phyloP scores from a whole-genome alignment of 2,329 filamentous ascomycete species.

The Colletotrichum endophyticum region DNA sequence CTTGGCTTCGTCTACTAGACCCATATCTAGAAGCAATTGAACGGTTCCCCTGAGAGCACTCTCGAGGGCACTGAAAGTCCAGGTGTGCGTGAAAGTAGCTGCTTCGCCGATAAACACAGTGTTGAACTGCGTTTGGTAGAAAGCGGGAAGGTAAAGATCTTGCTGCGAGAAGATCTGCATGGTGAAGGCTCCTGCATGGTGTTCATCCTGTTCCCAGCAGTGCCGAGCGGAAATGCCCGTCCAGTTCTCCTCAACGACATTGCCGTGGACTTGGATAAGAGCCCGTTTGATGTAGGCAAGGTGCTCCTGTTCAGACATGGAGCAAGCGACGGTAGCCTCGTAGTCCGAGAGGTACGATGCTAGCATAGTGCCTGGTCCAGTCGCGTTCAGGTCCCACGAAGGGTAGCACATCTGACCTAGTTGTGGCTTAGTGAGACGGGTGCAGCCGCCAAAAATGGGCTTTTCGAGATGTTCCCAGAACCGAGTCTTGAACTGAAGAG shows the following conservation, averaged over 20 bases:
- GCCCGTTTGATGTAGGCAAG: slow-evolving; percentile 57
- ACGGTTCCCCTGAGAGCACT: slow-evolving; percentile 59
- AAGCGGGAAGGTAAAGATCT: slow-evolving; percentile 63
- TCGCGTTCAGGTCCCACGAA: slow-evolving; percentile 54
- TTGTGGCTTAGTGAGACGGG: slow-evolving; percentile 47
- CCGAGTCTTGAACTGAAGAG: slow-evolving; percentile 61
- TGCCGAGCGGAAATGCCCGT: slow-evolving; percentile 61
- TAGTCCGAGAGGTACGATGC: slow-evolving; percentile 49
- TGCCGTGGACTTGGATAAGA: slow-evolving; percentile 60
- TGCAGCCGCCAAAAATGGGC: slow-evolving; percentile 51
- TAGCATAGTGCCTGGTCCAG: slow-evolving; percentile 55
- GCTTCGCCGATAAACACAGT: slow-evolving; percentile 35
- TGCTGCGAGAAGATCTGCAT: slow-evolving; percentile 58
- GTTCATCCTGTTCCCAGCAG: slow-evolving; percentile 62
- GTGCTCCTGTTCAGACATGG: slow-evolving; percentile 53
- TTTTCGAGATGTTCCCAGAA: slow-evolving; percentile 31
- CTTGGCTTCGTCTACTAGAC: slow-evolving; percentile 67
- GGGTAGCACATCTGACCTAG: slow-evolving; percentile 59
- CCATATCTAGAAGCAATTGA: slow-evolving; percentile 59
- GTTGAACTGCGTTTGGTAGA: slow-evolving; percentile 61
- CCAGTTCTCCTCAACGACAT: slow-evolving; percentile 49
- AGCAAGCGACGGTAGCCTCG: slow-evolving; percentile 41
- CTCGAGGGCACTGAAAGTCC: slow-evolving; percentile 56
- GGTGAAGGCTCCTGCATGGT: slow-evolving; percentile 62
- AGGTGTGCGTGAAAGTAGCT: slow-evolving; percentile 62